phyloP scores from a whole-genome alignment of 805 yeast species.

The Kuraishia cidri region DNA sequence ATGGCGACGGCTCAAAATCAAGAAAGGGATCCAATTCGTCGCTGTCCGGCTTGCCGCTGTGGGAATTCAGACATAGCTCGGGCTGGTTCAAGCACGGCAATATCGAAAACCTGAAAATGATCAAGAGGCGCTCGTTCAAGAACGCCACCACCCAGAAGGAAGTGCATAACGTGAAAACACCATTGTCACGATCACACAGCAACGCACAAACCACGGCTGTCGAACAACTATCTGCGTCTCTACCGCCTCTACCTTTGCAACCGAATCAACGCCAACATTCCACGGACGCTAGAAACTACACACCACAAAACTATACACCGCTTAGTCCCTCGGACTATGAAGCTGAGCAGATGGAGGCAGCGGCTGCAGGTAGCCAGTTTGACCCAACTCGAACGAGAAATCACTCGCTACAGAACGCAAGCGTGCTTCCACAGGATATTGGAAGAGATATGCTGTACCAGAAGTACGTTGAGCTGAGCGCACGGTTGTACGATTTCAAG shows the following conservation, averaged over 20 bases:
- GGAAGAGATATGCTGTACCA: conserved; percentile 4
- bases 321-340: conserved; percentile 10
- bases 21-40: conserved; percentile 13
- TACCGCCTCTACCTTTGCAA: too few species aligned
- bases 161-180: conserved; percentile 15
- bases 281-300: conserved; percentile 8
- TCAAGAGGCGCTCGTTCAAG: conserved; percentile 62
- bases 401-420: background rate
- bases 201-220: background rate
- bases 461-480: conserved; percentile 26
- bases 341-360: background rate
- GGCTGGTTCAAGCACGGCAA: conserved; percentile 79
- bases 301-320: conserved; percentile 13
- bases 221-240: too few species aligned
- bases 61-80: conserved; percentile 89
- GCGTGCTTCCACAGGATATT: too few species aligned
- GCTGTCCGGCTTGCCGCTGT: conserved; percentile 18
- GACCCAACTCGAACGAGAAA: too few species aligned
- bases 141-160: conserved; percentile 19
- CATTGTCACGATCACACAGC: background rate
- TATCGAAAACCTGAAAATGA: conserved; percentile 57
- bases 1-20: conserved; percentile 6
- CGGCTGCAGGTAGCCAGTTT: background rate
- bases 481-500: conserved; percentile 24
- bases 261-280: too few species aligned